These are phyloP conservation scores for Dendrocalamus latiflorus DNA, from an alignment of 202 grass and related monocot genomes.

Conservation along the genomic window DNA sequence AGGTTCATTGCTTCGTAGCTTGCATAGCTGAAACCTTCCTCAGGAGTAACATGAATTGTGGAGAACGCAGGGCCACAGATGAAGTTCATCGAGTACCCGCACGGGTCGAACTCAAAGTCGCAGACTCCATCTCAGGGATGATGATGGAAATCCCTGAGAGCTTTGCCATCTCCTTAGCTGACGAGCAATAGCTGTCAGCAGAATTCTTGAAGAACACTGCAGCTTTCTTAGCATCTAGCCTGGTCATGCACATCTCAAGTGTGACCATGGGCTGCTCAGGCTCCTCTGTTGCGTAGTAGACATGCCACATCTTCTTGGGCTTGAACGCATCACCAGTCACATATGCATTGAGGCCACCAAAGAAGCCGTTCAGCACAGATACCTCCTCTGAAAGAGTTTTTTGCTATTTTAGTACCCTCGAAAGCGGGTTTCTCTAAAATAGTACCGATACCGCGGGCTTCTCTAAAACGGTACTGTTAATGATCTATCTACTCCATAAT, in stretches of 20 bases:
- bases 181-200: slow-evolving; percentile 20
- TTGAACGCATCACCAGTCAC: slow-evolving; percentile 52
- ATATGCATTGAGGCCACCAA: slow-evolving; percentile 71
- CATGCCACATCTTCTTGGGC: slow-evolving; percentile 83
- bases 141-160: slow-evolving; percentile 71
- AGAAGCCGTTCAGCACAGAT: slow-evolving; percentile 58
- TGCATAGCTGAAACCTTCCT: slow-evolving; percentile 93
- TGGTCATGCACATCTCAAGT: slow-evolving; percentile 95
- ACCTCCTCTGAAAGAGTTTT: slow-evolving; percentile 75
- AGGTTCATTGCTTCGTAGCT: slow-evolving; percentile 87
- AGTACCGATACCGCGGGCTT: too few relatives aligned
- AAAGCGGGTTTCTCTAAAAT: too few relatives aligned
- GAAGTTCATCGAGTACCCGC: slow-evolving; percentile 91
- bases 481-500: too few relatives aligned
- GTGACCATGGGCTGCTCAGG: slow-evolving; percentile 74
- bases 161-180: slow-evolving; percentile 66
- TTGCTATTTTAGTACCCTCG: too few relatives aligned
- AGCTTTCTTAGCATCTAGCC: slow-evolving; percentile 45
- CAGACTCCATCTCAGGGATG: slow-evolving; percentile 94
- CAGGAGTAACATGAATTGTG: too few relatives aligned
- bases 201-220: slow-evolving; percentile 80
- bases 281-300: slow-evolving; percentile 72
- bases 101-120: slow-evolving; percentile 85
- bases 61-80: slow-evolving; percentile 51
- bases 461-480: too few relatives aligned